Conservation (phyloP, 2,329 filamentous ascomycete genomes). For the Fusarium acutatum region DNA sequence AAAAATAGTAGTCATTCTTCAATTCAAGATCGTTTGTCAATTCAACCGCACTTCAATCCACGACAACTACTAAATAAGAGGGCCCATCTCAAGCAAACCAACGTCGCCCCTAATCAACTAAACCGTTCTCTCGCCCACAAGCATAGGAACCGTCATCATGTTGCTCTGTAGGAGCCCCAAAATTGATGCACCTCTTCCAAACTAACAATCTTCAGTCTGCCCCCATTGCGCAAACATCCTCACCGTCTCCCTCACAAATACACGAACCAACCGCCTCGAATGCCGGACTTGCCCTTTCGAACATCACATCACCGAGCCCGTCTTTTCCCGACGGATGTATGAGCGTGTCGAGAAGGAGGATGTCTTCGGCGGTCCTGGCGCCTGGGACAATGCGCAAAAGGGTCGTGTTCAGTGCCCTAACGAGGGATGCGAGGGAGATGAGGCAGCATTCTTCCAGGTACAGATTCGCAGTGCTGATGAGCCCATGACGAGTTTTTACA, state of each 20-base stretch:
- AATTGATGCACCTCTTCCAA: conserved; percentile 7
- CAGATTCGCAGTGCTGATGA: conserved; percentile 98
- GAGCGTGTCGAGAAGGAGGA: conserved; percentile 88
- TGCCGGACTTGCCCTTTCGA: conserved; percentile 96
- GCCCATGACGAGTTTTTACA: conserved; percentile 97
- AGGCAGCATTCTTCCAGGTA: conserved; percentile 95
- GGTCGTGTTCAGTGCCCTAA: conserved; percentile 82
- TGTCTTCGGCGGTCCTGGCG: conserved; percentile 86
- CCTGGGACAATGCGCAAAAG: conserved; percentile 93
- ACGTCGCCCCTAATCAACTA: background rate
- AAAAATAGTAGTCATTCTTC: background rate
- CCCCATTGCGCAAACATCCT: conserved; percentile 86
- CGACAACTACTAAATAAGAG: background rate
- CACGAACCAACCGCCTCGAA: conserved; percentile 82
- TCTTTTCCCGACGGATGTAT: conserved; percentile 85
- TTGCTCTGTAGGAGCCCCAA: conserved; percentile 65
- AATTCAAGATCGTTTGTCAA: background rate
- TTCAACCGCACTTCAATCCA: background rate
- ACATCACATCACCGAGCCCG: conserved; percentile 79
- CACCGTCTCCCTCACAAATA: conserved; percentile 70
- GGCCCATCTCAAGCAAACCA: background rate
- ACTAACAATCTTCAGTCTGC: conserved; percentile 66
- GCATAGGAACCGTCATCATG: conserved; percentile 55
- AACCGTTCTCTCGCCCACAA: background rate
- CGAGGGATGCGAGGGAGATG: conserved; percentile 79